A percentile compares a stretch with the other conserved stretches of the same genome.
Evolutionary conservation across 2,329 filamentous ascomycete genomes (phyloP).

Genomic region (Ustilaginoidea virens): DNA sequence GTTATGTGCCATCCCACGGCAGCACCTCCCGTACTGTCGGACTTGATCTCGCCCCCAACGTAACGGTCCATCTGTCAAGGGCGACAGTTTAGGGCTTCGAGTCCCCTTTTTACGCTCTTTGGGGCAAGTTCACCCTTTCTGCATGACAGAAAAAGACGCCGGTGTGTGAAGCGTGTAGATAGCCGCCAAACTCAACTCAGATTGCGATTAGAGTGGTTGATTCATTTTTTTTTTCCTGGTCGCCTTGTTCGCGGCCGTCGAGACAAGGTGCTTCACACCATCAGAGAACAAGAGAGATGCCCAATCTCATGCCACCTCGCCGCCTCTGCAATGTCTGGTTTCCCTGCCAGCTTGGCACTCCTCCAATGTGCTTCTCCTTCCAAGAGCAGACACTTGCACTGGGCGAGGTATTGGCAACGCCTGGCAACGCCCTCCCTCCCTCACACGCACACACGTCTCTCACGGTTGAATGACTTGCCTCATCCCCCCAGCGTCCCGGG

Average conservation of each 20-base stretch:
- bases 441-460: no score
- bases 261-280: constrained; percentile 3
- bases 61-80: constrained; percentile 9
- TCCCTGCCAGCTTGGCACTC: neutral
- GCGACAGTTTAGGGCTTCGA: constrained; percentile 10
- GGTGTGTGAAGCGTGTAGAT: no score
- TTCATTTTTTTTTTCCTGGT: neutral
- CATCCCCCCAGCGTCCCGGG: no score
- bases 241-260: no score
- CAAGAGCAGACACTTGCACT: constrained; percentile 31
- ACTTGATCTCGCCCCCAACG: constrained; percentile 10
- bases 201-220: constrained; percentile 1
- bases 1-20: constrained; percentile 6
- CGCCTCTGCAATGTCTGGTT: neutral
- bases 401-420: no score
- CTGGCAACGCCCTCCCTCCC: no score
- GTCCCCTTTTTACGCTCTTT: constrained; percentile 10
- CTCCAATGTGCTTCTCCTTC: constrained; percentile 24
- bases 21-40: constrained; percentile 7
- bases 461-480: no score
- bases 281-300: neutral
- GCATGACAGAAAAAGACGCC: constrained; percentile 2
- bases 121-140: constrained; percentile 1
- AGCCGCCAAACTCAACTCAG: no score
- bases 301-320: neutral